These are phyloP conservation scores for Suhomyces bolitotheri DNA, from an alignment of 1,139 yeast genomes.

Conservation along the genomic window DNA sequence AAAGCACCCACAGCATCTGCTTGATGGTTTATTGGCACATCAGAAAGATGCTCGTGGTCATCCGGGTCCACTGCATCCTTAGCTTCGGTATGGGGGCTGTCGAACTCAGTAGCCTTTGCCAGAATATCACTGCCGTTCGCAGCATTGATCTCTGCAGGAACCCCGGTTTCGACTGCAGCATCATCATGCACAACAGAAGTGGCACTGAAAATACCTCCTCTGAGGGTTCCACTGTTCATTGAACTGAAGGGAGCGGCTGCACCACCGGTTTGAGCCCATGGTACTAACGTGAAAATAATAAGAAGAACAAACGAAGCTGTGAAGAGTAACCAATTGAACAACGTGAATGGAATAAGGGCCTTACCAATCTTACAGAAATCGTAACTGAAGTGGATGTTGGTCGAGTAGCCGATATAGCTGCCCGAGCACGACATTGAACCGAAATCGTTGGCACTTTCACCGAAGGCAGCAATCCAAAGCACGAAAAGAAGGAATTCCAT, in stretches of 20 bases:
- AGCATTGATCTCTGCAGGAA: not conserved
- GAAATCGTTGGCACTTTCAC: constrained; percentile 26
- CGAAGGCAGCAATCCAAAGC: constrained; percentile 22
- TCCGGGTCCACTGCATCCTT: too few species aligned
- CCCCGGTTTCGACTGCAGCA: not conserved
- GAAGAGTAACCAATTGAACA: constrained; percentile 32
- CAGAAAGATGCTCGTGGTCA: too few species aligned
- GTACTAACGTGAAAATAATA: constrained; percentile 25
- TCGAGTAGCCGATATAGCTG: not conserved
- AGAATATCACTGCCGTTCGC: not conserved
- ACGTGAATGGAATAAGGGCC: constrained; percentile 32
- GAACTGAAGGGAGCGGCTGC: constrained; percentile 1
- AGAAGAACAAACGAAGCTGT: constrained; percentile 24
- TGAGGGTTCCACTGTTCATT: constrained; percentile 1
- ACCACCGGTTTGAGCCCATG: constrained; percentile 13
- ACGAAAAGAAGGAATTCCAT: constrained; percentile 23
- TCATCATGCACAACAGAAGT: not conserved
- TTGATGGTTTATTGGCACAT: too few species aligned
- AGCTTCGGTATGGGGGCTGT: too few species aligned
- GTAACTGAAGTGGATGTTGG: not conserved
- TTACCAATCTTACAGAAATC: constrained; percentile 25
- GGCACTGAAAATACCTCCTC: constrained; percentile 8
- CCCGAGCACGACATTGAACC: constrained; percentile 25
- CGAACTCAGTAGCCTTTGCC: constrained; percentile 4
- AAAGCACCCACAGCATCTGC: too few species aligned